phyloP scores from a whole-genome alignment of 1,139 yeast species.

The Yamadazyma diospyri region DNA sequence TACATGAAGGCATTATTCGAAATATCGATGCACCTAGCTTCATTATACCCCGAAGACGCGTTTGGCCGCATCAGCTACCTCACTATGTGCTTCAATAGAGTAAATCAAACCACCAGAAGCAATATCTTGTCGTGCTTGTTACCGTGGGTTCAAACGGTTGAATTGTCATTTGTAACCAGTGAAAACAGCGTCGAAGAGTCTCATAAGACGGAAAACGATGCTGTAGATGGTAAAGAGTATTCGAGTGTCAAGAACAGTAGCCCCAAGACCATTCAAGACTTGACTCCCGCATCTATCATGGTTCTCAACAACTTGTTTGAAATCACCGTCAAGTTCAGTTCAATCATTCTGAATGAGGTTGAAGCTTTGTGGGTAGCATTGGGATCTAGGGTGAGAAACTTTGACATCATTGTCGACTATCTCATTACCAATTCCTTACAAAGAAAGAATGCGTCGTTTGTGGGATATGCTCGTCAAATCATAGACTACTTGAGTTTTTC shows the following conservation, averaged over 20 bases:
- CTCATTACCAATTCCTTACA: slow-evolving; percentile 67
- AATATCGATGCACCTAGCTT: slow-evolving; percentile 53
- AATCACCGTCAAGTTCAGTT: slow-evolving; percentile 74
- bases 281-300: slow-evolving; percentile 64
- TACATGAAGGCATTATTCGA: slow-evolving; percentile 76
- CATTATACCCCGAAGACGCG: slow-evolving; percentile 55
- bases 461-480: slow-evolving; percentile 76
- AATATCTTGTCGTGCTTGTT: slow-evolving; percentile 76
- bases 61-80: slow-evolving; percentile 67
- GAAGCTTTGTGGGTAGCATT: slow-evolving; percentile 95
- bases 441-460: slow-evolving; percentile 69
- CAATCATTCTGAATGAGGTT: slow-evolving; percentile 74
- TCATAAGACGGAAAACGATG: slow-evolving; percentile 7
- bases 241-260: no score
- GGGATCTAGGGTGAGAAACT: slow-evolving; percentile 67
- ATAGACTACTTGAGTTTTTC: slow-evolving; percentile 68
- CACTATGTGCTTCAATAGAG: slow-evolving; percentile 65
- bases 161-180: slow-evolving; percentile 39
- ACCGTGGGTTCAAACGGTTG: slow-evolving; percentile 89
- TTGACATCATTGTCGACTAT: slow-evolving; percentile 69
- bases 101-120: slow-evolving; percentile 53
- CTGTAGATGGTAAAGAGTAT: no score
- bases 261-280: slow-evolving; percentile 12
- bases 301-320: slow-evolving; percentile 80
- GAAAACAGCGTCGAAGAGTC: background rate